A percentile compares a stretch with the other conserved stretches of the same genome.
phyloP scores from a whole-genome alignment of 2,329 filamentous ascomycete species.

The Calycina herbarum region DNA sequence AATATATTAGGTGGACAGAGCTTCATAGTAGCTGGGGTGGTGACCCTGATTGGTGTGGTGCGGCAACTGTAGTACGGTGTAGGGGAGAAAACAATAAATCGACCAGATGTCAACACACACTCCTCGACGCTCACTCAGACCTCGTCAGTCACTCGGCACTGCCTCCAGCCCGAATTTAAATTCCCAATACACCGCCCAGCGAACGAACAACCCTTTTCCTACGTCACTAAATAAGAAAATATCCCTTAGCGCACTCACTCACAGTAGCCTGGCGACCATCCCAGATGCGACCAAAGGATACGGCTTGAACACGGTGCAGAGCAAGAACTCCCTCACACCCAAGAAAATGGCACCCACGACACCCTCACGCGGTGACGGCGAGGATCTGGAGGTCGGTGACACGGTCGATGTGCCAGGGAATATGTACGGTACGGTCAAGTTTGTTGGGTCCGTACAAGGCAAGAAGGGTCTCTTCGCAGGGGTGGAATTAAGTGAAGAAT shows the following conservation, averaged over 20 bases:
- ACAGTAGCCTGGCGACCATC: conserved; percentile 58
- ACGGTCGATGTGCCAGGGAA: conserved; percentile 87
- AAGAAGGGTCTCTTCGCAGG: conserved; percentile 92
- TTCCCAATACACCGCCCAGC: conserved; percentile 28
- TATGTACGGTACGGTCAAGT: conserved; percentile 88
- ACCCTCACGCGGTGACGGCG: conserved; percentile 50
- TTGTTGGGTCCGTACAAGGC: conserved; percentile 80
- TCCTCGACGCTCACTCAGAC: conserved; percentile 34
- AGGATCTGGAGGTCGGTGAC: conserved; percentile 73
- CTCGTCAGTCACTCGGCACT: conserved; percentile 43
- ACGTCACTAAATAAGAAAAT: conserved; percentile 55
- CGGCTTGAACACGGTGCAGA: conserved; percentile 56
- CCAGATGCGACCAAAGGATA: conserved; percentile 67
- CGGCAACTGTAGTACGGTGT: neutral
- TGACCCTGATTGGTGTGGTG: neutral
- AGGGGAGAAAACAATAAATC: neutral
- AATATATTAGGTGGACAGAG: neutral
- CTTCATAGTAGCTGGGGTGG: neutral
- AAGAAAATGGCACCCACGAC: conserved; percentile 56
- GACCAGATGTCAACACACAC: conserved; percentile 20
- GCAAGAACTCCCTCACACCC: conserved; percentile 39
- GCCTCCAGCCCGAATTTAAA: conserved; percentile 61
- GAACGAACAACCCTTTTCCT: conserved; percentile 45
- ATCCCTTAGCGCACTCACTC: conserved; percentile 69
- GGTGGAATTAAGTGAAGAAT: conserved; percentile 82